phyloP scores from a whole-genome alignment of 2,329 filamentous ascomycete species.

The Macrophomina tecta region DNA sequence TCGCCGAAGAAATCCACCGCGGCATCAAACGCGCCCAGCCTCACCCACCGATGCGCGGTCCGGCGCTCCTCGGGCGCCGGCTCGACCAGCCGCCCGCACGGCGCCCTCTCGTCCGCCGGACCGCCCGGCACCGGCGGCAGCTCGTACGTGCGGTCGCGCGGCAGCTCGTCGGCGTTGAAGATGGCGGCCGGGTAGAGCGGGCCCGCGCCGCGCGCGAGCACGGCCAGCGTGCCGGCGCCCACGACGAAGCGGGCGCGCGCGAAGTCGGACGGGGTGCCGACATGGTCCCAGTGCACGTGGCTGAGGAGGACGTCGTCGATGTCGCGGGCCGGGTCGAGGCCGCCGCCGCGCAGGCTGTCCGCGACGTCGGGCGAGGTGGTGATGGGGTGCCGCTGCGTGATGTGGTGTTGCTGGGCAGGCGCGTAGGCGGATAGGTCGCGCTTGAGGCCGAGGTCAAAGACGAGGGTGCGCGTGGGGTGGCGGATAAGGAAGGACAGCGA shows the following conservation, averaged over 20 bases:
- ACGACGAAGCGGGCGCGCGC: conserved; percentile 46
- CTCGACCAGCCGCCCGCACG: neutral
- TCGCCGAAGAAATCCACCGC: conserved; percentile 57
- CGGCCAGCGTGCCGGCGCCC: conserved; percentile 41
- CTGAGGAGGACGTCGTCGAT: conserved; percentile 50
- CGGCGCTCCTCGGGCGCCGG: neutral
- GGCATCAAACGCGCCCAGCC: conserved; percentile 51
- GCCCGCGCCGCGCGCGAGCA: conserved; percentile 34
- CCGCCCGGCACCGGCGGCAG: conserved; percentile 39
- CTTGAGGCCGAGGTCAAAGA: conserved; percentile 61
- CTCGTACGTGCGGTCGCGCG: conserved; percentile 47
- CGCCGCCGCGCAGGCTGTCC: conserved; percentile 44
- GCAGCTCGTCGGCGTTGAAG: conserved; percentile 54
- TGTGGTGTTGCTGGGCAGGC: conserved; percentile 51
- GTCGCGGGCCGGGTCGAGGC: conserved; percentile 36
- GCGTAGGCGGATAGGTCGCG: conserved; percentile 53
- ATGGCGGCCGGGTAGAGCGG: conserved; percentile 35
- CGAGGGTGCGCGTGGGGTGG: conserved; percentile 46
- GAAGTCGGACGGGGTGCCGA: conserved; percentile 49
- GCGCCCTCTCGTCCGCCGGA: neutral
- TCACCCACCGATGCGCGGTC: conserved; percentile 46
- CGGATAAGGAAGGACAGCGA: conserved; percentile 60
- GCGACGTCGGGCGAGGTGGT: conserved; percentile 43
- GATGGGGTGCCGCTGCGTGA: conserved; percentile 54
- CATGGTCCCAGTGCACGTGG: conserved; percentile 51